Evolutionary conservation across 1,139 yeast species (phyloP), one percentile per base, ranked within the genome.

Genomic region (Blastobotrys illinoisensis): DNA sequence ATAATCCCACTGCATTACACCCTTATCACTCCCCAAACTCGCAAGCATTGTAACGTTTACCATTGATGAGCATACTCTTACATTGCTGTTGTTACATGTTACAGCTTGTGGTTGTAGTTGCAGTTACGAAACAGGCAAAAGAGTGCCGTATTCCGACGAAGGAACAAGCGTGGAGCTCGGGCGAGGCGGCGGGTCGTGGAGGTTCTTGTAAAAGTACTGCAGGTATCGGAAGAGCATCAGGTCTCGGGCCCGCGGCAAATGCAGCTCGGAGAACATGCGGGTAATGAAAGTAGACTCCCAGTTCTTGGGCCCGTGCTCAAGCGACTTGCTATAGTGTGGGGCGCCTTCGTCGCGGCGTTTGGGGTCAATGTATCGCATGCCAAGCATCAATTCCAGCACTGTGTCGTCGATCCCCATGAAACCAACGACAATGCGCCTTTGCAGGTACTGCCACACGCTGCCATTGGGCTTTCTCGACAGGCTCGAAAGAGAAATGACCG

Each of bases 351-450:
- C 23, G 32, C 11, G 32, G 9, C 32, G 32, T 9, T 16, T 54
- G 26, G 60, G 56, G 36, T 60, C 65, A 16, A 59, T 48, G 44
- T 60, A 62, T 36, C 64, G 60, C 45, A 60, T 63, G 13, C 69
- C 69, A 46, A 67, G 62, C 18, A 70, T 58, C 32, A 70, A 61
- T 53, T 68, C 71, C 47, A 69, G 54, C 1, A 69, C 65, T 50
- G 64, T 63, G 53, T 70, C 72, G 49, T 67, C 67, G 46, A 68
- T 58, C 19, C 69, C 68, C 44, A 67, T 62, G 46, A 66, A 61
- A 50, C 62, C 65, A 19, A 59, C 56, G 36, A 65, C 50, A 13
- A 62, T 60, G 28, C 57, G 56, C 46, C 58, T 57, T 7, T 57
- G 56, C 28, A 62, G 51, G 18, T 53, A 49, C 45, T 57, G 57